Base-by-base conservation (phyloP, 2,329 filamentous ascomycete species). In the Paraconiothyrium sp. region DNA sequence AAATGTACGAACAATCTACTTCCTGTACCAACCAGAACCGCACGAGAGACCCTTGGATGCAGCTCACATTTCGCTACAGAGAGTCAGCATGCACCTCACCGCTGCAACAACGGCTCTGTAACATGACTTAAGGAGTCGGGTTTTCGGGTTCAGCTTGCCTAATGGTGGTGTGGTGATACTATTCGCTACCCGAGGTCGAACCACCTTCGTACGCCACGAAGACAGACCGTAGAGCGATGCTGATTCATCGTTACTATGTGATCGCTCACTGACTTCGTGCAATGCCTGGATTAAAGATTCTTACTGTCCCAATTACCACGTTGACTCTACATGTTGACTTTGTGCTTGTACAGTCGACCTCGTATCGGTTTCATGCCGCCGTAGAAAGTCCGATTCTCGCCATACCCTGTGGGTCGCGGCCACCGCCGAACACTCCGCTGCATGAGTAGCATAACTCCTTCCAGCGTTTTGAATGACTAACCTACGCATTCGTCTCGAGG, bases 1-100 rank as follows among this genome's bases (percentile, higher is more conserved):
- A 22, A 46, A 41, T 44, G 51, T 48, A 56, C 39, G 32, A 56
- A 43, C 43, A 56, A 56, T 56, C 41, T 47, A 46, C 34, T n/a
- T 44, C 30, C 32, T 56, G 54, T 56, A 37, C 54, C 43, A 47
- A 56, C 54, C 54, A 39, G 20, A 44, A 47, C 43, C 54, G 13
- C 27, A 37, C 41, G 37, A 47, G 4, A 9, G 32, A 39, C 43
- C 43, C 27, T 20, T 47, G 39, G 10, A n/a, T 14, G 27, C 32
- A 56, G 10, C n/a, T 32, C 20, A 30, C 32, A 47, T 47, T 5
- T 16, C 11, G n/a, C 43, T 44, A 27, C 27, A 43, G 46, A 39
- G 20, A 13, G 24, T 22, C 30, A 44, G 16, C 39, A 55, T 44
- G 39, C 39, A 34, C 9, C 16, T 48, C 43, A 32, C 43, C 54